Evolutionary conservation across 345 rosid species (phyloP).

Genomic region (Melaleuca alternifolia): DNA sequence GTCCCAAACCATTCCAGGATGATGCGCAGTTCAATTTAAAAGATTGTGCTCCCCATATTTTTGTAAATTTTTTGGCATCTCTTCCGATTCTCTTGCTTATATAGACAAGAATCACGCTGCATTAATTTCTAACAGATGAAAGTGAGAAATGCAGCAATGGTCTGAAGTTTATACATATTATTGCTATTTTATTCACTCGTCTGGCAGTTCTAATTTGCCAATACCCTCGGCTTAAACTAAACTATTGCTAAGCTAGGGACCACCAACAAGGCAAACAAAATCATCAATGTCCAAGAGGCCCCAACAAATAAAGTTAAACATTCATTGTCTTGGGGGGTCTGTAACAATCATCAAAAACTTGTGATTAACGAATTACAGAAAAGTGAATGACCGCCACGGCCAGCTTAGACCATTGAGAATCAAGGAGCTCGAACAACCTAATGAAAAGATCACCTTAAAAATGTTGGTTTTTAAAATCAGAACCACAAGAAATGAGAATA

Average conservation of each 20-base stretch:
- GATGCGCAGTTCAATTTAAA: constrained; percentile 3
- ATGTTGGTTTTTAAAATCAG: neutral
- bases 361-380: neutral
- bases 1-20: constrained; percentile 37
- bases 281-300: neutral
- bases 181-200: neutral
- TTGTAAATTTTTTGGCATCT: neutral
- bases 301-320: neutral
- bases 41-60: neutral
- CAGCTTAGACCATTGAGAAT: neutral
- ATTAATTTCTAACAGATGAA: neutral
- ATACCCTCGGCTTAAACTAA: neutral
- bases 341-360: neutral
- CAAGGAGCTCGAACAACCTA: neutral
- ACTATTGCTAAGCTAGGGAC: neutral
- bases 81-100: neutral
- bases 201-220: neutral
- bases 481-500: neutral
- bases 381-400: neutral
- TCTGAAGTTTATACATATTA: neutral
- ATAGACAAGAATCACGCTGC: neutral
- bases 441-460: neutral
- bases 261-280: neutral
- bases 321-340: neutral
- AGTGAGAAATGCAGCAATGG: neutral